Evolutionary conservation across 2,329 filamentous ascomycete genomes (phyloP).

Genomic region (Xylariaceae sp.): DNA sequence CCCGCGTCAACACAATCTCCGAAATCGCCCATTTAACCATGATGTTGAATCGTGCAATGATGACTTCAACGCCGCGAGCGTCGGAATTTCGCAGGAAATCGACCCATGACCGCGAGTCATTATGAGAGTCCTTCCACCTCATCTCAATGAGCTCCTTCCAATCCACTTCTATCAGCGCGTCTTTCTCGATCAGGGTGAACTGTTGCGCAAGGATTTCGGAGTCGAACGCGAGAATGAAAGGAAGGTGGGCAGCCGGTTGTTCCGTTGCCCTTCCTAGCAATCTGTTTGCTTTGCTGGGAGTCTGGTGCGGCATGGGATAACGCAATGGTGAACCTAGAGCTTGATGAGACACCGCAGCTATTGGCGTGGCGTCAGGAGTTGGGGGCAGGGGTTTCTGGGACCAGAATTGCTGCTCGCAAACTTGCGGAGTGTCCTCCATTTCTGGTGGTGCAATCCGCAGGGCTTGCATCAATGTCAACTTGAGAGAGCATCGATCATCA

Average conservation of each 20-base stretch:
- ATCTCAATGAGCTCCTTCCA: slow-evolving; percentile 85
- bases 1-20: slow-evolving; percentile 69
- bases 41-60: slow-evolving; percentile 81
- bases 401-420: slow-evolving; percentile 42
- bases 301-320: slow-evolving; percentile 36
- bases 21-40: slow-evolving; percentile 85
- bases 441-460: slow-evolving; percentile 41
- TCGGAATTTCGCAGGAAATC: slow-evolving; percentile 71
- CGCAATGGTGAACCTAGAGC: slow-evolving; percentile 32
- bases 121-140: slow-evolving; percentile 69
- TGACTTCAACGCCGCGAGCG: slow-evolving; percentile 73
- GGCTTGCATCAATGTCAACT: slow-evolving; percentile 47
- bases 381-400: slow-evolving; percentile 44
- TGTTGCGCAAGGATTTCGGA: slow-evolving; percentile 76
- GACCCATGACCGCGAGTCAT: slow-evolving; percentile 71
- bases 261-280: slow-evolving; percentile 28
- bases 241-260: slow-evolving; percentile 59
- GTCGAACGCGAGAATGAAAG: slow-evolving; percentile 77
- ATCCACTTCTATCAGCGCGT: slow-evolving; percentile 79
- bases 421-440: slow-evolving; percentile 35
- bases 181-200: slow-evolving; percentile 81
- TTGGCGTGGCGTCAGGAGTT: slow-evolving; percentile 49
- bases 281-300: slow-evolving; percentile 36
- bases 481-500: slow-evolving; percentile 37
- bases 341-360: slow-evolving; percentile 37